Conservation (phyloP, 306 rosid genomes). For the Prinsepia uniflora region DNA sequence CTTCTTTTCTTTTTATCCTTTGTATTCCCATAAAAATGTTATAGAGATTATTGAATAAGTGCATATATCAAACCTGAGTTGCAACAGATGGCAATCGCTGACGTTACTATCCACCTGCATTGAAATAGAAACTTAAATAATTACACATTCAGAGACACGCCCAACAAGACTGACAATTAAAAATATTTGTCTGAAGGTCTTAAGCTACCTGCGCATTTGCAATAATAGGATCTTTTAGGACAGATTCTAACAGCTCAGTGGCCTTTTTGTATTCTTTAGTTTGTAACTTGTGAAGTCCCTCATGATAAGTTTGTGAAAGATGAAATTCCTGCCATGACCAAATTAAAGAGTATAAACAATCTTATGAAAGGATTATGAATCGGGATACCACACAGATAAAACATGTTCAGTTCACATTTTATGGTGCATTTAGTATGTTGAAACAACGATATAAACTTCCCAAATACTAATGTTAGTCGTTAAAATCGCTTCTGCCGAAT, state of each 20-base stretch:
- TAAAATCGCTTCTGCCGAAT: neutral
- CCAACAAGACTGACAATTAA: conserved; percentile 7
- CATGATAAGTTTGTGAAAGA: conserved; percentile 89
- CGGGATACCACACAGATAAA: neutral
- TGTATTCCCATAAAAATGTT: neutral
- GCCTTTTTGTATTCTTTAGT: conserved; percentile 83
- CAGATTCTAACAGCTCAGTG: conserved; percentile 69
- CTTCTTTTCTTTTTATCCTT: neutral
- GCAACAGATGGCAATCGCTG: conserved; percentile 77
- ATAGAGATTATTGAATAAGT: neutral
- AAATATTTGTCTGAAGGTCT: neutral
- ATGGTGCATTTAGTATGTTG: neutral
- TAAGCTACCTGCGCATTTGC: conserved; percentile 54
- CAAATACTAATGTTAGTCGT: neutral
- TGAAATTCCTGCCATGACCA: conserved; percentile 74
- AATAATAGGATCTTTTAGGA: conserved; percentile 75
- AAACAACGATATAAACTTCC: neutral
- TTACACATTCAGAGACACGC: neutral
- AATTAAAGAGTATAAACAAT: neutral
- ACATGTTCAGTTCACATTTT: neutral
- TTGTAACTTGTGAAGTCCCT: conserved; percentile 83
- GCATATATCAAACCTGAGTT: conserved; percentile 66
- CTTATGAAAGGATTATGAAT: neutral
- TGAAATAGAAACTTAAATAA: conserved; percentile 3
- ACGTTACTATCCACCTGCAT: conserved; percentile 69